phyloP scores from a whole-genome alignment of 2,329 filamentous ascomycete species.

The Claviceps sorghi region DNA sequence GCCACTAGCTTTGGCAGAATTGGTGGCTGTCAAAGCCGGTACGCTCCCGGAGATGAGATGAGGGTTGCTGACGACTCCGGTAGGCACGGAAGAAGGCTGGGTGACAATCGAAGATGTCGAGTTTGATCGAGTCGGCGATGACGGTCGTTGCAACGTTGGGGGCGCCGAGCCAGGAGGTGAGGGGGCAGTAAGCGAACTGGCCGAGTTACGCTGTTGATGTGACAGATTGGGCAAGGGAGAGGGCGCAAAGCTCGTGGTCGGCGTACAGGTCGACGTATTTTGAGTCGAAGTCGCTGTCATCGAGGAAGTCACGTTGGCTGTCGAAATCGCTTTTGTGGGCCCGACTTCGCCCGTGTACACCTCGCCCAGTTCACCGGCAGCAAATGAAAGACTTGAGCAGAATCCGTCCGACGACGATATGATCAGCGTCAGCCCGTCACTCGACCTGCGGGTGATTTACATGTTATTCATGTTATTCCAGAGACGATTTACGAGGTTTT shows the following conservation, averaged over 20 bases:
- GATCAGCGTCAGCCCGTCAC: slow-evolving; percentile 46
- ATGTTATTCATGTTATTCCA: slow-evolving; percentile 12
- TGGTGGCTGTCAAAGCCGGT: slow-evolving; percentile 60
- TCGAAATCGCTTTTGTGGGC: slow-evolving; percentile 29
- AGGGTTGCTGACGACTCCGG: slow-evolving; percentile 57
- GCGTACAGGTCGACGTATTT: slow-evolving; percentile 56
- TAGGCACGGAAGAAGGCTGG: slow-evolving; percentile 33
- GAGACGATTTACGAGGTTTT: not conserved
- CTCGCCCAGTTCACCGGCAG: slow-evolving; percentile 70
- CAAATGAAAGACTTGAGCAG: slow-evolving; percentile 81
- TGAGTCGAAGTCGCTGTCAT: slow-evolving; percentile 36
- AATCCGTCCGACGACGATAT: slow-evolving; percentile 98
- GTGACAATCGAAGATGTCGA: slow-evolving; percentile 70
- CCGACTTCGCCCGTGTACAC: slow-evolving; percentile 56
- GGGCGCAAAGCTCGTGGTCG: slow-evolving; percentile 46
- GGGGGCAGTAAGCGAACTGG: slow-evolving; percentile 41
- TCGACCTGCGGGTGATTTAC: slow-evolving; percentile 25
- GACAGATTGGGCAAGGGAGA: slow-evolving; percentile 39
- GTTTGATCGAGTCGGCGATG: slow-evolving; percentile 72
- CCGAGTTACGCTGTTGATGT: slow-evolving; percentile 41
- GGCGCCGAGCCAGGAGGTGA: slow-evolving; percentile 42
- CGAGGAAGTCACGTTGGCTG: slow-evolving; percentile 21
- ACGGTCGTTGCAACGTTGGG: slow-evolving; percentile 49
- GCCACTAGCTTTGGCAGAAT: slow-evolving; percentile 45
- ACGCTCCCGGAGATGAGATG: slow-evolving; percentile 64